Evolutionary conservation across 2,329 filamentous ascomycete species (phyloP).

Genomic region (Alternaria tenuissima): DNA sequence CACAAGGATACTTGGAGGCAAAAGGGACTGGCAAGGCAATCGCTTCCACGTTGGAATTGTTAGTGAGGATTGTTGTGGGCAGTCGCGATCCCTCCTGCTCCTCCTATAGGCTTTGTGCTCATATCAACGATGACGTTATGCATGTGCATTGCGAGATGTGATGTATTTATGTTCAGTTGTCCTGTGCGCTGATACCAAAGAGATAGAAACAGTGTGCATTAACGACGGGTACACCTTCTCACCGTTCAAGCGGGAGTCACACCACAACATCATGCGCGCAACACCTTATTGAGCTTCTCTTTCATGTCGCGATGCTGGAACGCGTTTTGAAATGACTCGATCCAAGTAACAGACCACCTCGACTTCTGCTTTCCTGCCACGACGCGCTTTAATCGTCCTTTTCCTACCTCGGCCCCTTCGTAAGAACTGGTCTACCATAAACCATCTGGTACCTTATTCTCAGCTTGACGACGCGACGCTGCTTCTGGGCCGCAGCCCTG

Average conservation of each 20-base stretch:
- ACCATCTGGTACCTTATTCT: conserved; percentile 8
- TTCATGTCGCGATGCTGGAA: fast-evolving
- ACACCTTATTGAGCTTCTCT: no score
- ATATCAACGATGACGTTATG: neutral
- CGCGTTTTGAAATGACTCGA: fast-evolving
- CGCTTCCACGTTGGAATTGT: neutral
- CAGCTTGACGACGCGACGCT: conserved; percentile 14
- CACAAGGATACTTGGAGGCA: neutral
- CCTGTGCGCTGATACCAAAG: neutral
- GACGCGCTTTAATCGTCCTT: neutral
- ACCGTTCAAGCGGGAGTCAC: no score
- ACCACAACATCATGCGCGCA: neutral
- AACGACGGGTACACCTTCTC: neutral
- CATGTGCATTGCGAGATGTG: neutral
- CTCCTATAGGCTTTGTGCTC: neutral
- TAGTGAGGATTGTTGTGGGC: neutral
- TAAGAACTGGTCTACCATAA: neutral
- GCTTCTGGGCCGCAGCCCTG: neutral
- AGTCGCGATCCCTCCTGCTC: neutral
- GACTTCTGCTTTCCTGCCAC: neutral
- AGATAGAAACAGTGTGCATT: no score
- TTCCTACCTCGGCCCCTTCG: neutral
- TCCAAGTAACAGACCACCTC: neutral
- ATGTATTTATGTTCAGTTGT: neutral
- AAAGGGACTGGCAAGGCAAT: neutral